A percentile compares a stretch with the other conserved stretches of the same genome.
Evolutionary conservation across 2,329 filamentous ascomycete species (phyloP).

Genomic region (Fusarium verticillioides): DNA sequence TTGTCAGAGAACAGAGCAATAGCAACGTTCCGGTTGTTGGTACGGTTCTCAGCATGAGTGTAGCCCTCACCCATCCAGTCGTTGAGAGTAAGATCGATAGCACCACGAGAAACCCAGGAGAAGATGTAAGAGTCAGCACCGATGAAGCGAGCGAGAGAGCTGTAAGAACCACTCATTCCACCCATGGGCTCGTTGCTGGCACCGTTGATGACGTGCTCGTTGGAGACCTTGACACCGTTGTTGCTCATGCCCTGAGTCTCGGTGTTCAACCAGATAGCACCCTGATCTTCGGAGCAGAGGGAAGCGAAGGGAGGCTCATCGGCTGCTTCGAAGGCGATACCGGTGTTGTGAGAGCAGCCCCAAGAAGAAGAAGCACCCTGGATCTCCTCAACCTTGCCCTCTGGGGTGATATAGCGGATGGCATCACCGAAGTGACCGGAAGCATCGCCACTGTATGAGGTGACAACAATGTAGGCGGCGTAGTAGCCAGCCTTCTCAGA

Average conservation of each 20-base stretch:
- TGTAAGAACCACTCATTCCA: conserved; percentile 72
- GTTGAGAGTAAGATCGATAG: conserved; percentile 64
- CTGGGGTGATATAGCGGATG: conserved; percentile 58
- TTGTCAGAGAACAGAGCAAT: conserved; percentile 68
- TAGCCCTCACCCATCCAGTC: conserved; percentile 68
- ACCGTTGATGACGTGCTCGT: conserved; percentile 71
- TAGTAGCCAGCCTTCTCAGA: conserved; percentile 66
- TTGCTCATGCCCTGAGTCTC: conserved; percentile 65
- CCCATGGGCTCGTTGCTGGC: conserved; percentile 68
- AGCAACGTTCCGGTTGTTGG: conserved; percentile 69
- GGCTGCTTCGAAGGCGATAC: conserved; percentile 70
- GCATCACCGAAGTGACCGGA: conserved; percentile 68
- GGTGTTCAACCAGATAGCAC: conserved; percentile 73
- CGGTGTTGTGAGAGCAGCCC: conserved; percentile 73
- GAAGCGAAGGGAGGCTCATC: conserved; percentile 67
- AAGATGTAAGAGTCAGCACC: conserved; percentile 66
- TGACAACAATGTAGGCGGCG: conserved; percentile 71
- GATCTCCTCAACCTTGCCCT: conserved; percentile 63
- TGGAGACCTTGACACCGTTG: conserved; percentile 67
- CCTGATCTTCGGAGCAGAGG: conserved; percentile 71
- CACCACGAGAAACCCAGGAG: conserved; percentile 70
- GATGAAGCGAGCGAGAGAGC: conserved; percentile 64
- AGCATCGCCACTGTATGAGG: conserved; percentile 64
- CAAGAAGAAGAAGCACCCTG: conserved; percentile 64
- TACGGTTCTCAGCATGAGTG: conserved; percentile 63